Base-by-base conservation (phyloP, 169 alveolate species). In the Cryptosporidium meleagridis region DNA sequence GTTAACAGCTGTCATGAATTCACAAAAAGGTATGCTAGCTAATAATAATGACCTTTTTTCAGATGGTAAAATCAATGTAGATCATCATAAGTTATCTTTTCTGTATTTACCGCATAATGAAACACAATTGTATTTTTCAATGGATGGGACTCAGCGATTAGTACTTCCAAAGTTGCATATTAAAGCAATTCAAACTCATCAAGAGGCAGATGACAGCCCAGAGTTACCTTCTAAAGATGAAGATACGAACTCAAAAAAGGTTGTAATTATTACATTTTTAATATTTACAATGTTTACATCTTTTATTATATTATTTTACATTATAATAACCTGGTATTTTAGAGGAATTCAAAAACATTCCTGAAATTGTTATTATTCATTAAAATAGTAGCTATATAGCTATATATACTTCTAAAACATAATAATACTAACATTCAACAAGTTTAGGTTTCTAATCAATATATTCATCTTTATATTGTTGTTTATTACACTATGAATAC, bases 161-260 rank as follows among this genome's bases (percentile, higher is more conserved):
- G 29, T 80, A 12, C 70, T 80, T 33, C 89, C 89, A 61, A 80
- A 80, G 80, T 8, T 80, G 14, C 89, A 62, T 31, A 26, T 80
- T 18, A 65, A 80, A 29, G 89, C 89, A 26, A 80, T 80, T 44
- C 89, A 80, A 39, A 80, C 89, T 29, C 89, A 80, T 12, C 69
- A 80, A 16, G 89, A 80, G 29, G 89, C 89, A 18, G 44, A 26
- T 12, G 69, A 80, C 33, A 61, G 58, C 8, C 86, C 86, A 35
- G 86, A 73, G 18, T 21, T 26, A 23, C 55, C 69, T 18, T 73
- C 86, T 37, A 62, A 59, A 62, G 75, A 80, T 16, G 73, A 21
- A 65, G 45, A 48, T 31, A n/a, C 75, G 5, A 65, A 67, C 23
- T n/a, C 70, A 12, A 41, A 62, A n/a, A 80, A 41, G 31, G 70